phyloP scores from a whole-genome alignment of 371 early-diverging fungal genomes.

The Mucor piriformis region DNA sequence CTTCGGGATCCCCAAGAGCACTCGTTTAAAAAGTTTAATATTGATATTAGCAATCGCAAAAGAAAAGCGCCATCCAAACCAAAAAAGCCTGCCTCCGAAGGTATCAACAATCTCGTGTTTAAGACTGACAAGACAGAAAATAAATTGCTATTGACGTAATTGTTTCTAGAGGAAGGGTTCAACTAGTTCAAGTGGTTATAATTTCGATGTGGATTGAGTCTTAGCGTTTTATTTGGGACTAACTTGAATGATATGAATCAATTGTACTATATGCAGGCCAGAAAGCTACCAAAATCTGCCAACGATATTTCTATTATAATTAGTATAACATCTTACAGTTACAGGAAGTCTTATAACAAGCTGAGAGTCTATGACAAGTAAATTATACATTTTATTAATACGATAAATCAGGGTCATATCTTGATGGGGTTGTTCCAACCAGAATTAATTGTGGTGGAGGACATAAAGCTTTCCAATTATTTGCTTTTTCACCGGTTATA shows the following conservation, averaged over 20 bases:
- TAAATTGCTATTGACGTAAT: background rate
- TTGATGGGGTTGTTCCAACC: background rate
- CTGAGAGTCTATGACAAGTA: constrained; percentile 6
- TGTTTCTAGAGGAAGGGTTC: background rate
- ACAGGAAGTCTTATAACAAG: constrained; percentile 1
- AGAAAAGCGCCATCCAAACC: constrained; percentile 18
- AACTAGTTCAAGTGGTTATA: constrained; percentile 3
- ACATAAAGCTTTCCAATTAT: constrained; percentile 7
- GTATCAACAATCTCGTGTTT: background rate
- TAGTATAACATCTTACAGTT: constrained; percentile 7
- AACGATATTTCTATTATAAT: background rate
- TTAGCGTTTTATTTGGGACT: constrained; percentile 1
- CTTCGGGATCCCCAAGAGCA: constrained; percentile 14
- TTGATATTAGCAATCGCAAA: constrained; percentile 17
- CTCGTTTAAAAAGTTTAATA: constrained; percentile 11
- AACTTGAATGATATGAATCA: constrained; percentile 1
- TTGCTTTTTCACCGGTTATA: constrained; percentile 37
- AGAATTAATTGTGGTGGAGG: background rate
- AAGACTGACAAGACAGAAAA: background rate
- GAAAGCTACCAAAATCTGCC: background rate
- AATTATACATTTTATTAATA: constrained; percentile 1
- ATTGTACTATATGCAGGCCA: constrained; percentile 6
- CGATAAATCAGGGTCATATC: constrained; percentile 7
- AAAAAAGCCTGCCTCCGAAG: constrained; percentile 17
- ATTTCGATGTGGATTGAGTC: background rate